Conservation (phyloP, 495 filamentous ascomycete species). For the Neurospora sp. region DNA sequence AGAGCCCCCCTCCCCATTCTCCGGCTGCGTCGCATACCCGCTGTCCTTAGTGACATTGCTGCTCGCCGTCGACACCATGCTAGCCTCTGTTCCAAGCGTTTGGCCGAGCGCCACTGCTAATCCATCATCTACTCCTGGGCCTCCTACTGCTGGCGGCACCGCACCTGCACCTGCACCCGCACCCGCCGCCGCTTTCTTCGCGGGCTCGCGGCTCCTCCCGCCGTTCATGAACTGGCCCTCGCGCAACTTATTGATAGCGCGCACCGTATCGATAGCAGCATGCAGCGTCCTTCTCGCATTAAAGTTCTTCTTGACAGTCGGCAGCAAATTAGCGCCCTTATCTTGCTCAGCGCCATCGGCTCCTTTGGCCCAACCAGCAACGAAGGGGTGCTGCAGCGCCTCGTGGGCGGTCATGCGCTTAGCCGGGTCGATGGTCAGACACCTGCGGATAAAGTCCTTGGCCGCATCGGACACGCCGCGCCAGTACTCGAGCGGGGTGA, state of each 20-base stretch:
- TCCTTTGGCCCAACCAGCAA: conserved; percentile 44
- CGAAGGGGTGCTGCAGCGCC: conserved; percentile 81
- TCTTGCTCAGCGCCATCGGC: conserved; percentile 38
- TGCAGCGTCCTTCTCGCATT: conserved; percentile 90
- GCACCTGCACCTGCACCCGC: neutral
- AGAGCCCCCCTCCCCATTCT: neutral
- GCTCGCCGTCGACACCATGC: conserved; percentile 16
- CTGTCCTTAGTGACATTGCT: conserved; percentile 23
- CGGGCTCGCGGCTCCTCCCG: conserved; percentile 27
- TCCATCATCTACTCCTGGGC: neutral
- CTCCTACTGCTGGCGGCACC: neutral
- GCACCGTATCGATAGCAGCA: conserved; percentile 92
- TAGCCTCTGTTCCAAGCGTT: conserved; percentile 21
- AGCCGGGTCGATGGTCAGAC: conserved; percentile 79
- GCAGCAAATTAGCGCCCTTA: conserved; percentile 81
- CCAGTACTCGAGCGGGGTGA: conserved; percentile 96
- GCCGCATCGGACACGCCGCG: conserved; percentile 77
- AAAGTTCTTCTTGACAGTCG: conserved; percentile 97
- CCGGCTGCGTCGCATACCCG: conserved; percentile 29
- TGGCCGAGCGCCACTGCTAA: neutral
- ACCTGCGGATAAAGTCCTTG: conserved; percentile 74
- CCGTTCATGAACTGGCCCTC: conserved; percentile 79
- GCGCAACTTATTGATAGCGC: conserved; percentile 94
- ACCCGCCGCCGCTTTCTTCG: conserved; percentile 7
- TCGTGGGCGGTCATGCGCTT: conserved; percentile 90